Base-by-base conservation (phyloP, 2,329 filamentous ascomycete genomes). In the Hypoxylon sp. region DNA sequence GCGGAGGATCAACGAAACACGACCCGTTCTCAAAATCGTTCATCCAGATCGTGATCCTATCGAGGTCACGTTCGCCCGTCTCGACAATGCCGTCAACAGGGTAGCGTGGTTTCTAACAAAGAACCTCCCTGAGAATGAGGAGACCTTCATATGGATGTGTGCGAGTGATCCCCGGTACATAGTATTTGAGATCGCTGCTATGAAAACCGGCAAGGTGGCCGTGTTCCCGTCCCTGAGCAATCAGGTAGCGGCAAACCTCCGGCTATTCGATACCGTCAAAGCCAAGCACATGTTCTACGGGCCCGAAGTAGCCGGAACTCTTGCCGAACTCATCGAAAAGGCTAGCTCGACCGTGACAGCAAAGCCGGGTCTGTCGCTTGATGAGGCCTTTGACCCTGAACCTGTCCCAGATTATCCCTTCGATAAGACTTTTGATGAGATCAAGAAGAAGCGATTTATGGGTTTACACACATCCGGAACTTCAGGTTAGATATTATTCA, bases 81-180 rank as follows among this genome's bases (percentile, higher is more conserved):
- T 72, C 21, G 63, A 72, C 44, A 71, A 72, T 72, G 72, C 70
- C 21, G 71, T 73, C 2, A 75, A 76, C 21, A 69, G 69, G 58
- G 74, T 70, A 17, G 73, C 74, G n/a, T 74, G 74, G 73, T 72
- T 76, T 46, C 70, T 76, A 48, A 55, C 46, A 32, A 29, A 64
- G 39, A 66, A 65, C 52, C 56, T 75, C 2, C 44, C 39, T 6
- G 48, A 35, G 6, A 58, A 71, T 27, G 61, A 69, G 32, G 59
- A 70, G 24, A 68, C 39, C 7, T 73, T 75, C 44, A 69, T 74
- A 11, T 75, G 75, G 65, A 76, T 75, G 71, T 73, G 71, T 2
- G 66, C 71, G 13, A 76, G 62, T 53, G 74, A 76, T 35, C 52
- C 65, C 24, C 71, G 74, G 10, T 75, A 75, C 55, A 39, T 73